Percentiles rank a stretch among this genome's conserved stretches.
Evolutionary conservation across 352 stramenopile species (phyloP).

Genomic region (Phytopythium ostracodes): DNA sequence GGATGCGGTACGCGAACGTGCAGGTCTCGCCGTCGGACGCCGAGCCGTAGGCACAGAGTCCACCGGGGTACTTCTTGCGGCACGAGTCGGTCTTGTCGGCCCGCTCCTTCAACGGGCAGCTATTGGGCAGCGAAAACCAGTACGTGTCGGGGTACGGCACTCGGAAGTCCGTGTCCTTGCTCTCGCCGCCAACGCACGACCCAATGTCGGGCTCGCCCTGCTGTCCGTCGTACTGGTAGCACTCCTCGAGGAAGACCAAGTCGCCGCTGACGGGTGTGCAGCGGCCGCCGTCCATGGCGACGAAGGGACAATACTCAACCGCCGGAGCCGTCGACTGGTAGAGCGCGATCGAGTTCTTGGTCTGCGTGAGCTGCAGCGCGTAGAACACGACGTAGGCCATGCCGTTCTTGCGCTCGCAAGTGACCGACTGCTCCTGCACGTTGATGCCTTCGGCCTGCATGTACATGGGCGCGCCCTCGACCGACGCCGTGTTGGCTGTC

Average conservation of each 20-base stretch:
- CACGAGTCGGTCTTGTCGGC: constrained; percentile 41
- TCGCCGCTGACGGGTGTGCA: constrained; percentile 22
- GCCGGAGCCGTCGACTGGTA: constrained; percentile 11
- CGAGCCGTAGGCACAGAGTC: constrained; percentile 41
- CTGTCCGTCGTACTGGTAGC: constrained; percentile 27
- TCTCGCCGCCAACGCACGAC: constrained; percentile 25
- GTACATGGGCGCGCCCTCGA: constrained; percentile 50
- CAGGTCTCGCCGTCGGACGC: constrained; percentile 57
- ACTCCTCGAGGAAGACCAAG: constrained; percentile 18
- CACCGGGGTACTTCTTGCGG: constrained; percentile 24
- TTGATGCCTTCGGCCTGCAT: constrained; percentile 53
- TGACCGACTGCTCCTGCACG: constrained; percentile 9
- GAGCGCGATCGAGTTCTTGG: constrained; percentile 20
- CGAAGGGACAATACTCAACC: constrained; percentile 26
- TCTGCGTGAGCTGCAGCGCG: constrained; percentile 27
- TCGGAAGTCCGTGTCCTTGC: constrained; percentile 24
- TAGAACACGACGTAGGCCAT: constrained; percentile 38
- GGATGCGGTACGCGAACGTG: constrained; percentile 70
- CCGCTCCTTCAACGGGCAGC: constrained; percentile 30
- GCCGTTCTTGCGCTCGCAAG: constrained; percentile 30
- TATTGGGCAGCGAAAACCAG: constrained; percentile 60
- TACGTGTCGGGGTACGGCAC: constrained; percentile 43
- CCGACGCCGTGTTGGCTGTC: constrained; percentile 39
- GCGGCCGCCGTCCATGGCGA: constrained; percentile 32
- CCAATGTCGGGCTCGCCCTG: constrained; percentile 19